These are phyloP conservation scores for Sclerotinia borealis DNA, from an alignment of 2,329 filamentous ascomycete species.

Conservation along the genomic window DNA sequence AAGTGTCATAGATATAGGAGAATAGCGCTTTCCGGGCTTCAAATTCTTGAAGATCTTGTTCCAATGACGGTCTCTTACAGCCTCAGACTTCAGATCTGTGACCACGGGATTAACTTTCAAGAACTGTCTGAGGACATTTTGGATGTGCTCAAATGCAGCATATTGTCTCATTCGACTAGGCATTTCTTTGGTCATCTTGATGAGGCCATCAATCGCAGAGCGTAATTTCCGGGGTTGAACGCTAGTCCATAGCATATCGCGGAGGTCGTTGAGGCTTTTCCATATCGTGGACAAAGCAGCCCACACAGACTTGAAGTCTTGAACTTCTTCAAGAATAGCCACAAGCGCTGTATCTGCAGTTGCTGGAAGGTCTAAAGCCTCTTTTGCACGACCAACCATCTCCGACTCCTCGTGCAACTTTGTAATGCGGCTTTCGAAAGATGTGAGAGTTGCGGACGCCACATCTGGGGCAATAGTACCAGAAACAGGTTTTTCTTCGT, in stretches of 20 bases:
- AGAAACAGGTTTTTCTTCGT: conserved; percentile 93
- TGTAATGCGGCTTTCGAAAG: conserved; percentile 80
- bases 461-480: conserved; percentile 87
- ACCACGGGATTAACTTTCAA: conserved; percentile 88
- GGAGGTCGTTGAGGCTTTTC: conserved; percentile 89
- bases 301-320: conserved; percentile 99
- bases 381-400: conserved; percentile 94
- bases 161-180: conserved; percentile 98
- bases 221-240: conserved; percentile 92
- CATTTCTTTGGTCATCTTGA: conserved; percentile 99
- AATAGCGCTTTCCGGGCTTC: conserved; percentile 89
- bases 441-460: conserved; percentile 73
- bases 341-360: conserved; percentile 74
- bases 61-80: conserved; percentile 95
- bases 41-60: conserved; percentile 95
- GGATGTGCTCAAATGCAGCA: conserved; percentile 98
- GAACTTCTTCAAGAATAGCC: conserved; percentile 89
- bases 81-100: conserved; percentile 89
- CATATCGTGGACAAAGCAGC: conserved; percentile 91
- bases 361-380: conserved; percentile 84
- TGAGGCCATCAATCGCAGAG: conserved; percentile 78
- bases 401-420: conserved; percentile 81
- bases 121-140: conserved; percentile 79
- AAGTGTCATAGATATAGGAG: conserved; percentile 88
- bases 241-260: conserved; percentile 89